Conservation (phyloP, 2,329 filamentous ascomycete genomes). For the Magnaporthales sp. region DNA sequence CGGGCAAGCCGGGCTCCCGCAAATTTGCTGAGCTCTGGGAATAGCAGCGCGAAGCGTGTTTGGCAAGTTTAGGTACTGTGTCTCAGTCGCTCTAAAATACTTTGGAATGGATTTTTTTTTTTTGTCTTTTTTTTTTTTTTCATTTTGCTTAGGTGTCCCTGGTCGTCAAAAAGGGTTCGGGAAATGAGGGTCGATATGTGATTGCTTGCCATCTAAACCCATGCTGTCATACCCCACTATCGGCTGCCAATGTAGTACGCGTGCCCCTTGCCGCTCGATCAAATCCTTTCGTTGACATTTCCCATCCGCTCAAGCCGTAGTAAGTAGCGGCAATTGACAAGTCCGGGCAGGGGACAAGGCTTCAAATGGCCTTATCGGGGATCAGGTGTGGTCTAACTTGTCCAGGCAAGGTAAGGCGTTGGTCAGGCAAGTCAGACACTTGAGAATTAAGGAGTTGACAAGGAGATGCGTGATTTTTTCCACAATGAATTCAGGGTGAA, state of each 20-base stretch:
- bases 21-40: background rate
- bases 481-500: background rate
- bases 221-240: background rate
- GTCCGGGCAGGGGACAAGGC: background rate
- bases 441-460: background rate
- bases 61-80: background rate
- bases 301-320: background rate
- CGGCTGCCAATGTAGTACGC: background rate
- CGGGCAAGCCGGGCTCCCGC: too few species aligned
- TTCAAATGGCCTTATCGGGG: background rate
- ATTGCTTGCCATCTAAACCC: background rate
- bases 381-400: background rate
- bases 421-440: background rate
- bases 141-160: background rate
- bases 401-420: background rate
- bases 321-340: background rate
- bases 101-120: background rate
- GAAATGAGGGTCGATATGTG: background rate
- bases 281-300: background rate
- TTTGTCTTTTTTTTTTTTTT: background rate
- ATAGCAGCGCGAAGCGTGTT: background rate
- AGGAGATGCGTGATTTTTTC: background rate
- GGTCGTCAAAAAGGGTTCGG: background rate
- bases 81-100: background rate
- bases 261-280: background rate